These are phyloP conservation scores for Malania oleifera DNA, from an alignment of 164 flowering plant genomes.

Conservation along the genomic window DNA sequence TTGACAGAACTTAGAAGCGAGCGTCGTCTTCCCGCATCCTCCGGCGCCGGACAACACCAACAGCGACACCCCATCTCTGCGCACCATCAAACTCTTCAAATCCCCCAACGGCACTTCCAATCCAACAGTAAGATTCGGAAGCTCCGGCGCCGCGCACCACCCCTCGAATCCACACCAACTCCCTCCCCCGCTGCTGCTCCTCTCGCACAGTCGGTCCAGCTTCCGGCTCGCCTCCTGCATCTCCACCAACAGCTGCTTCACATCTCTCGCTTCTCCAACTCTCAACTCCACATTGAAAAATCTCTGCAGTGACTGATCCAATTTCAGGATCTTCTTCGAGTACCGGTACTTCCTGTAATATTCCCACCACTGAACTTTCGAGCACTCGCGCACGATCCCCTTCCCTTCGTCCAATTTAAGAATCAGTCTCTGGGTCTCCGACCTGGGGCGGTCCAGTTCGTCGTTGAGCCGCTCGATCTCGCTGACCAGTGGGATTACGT, in stretches of 20 bases:
- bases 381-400: neutral
- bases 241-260: neutral
- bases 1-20: neutral
- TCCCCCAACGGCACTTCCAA: neutral
- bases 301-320: neutral
- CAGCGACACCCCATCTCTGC: neutral
- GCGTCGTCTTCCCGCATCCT: neutral
- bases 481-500: neutral
- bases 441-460: neutral
- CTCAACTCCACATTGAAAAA: neutral
- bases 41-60: neutral
- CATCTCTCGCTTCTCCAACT: neutral
- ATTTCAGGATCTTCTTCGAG: neutral
- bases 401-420: neutral
- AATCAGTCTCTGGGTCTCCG: neutral
- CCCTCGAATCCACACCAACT: neutral
- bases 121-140: neutral
- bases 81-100: neutral
- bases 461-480: constrained; percentile 1
- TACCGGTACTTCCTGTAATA: neutral
- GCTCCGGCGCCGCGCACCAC: neutral
- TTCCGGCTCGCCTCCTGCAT: neutral
- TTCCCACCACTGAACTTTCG: neutral
- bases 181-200: neutral
- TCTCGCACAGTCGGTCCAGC: neutral